Conservation (phyloP, 164 flowering plant species). For the Magnolia officinalis region DNA sequence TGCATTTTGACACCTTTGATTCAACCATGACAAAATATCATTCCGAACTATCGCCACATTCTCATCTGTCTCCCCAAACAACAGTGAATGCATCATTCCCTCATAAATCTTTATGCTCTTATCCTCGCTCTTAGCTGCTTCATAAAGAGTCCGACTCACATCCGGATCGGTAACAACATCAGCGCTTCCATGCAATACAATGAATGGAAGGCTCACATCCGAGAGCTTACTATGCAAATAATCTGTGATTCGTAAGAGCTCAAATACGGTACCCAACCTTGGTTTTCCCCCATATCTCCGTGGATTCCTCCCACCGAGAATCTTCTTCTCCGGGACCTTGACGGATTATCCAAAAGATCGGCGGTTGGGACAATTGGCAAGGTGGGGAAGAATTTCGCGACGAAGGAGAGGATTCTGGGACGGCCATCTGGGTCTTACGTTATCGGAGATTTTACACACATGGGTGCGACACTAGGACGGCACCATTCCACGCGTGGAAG, state of each 20-base stretch:
- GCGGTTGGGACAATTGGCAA: constrained; percentile 69
- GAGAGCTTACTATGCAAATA: constrained; percentile 32
- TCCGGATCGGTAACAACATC: constrained; percentile 83
- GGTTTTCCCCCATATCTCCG: constrained; percentile 68
- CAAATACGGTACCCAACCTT: constrained; percentile 71
- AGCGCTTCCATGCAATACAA: constrained; percentile 77
- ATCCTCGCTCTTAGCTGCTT: constrained; percentile 58
- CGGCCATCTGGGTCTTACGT: constrained; percentile 83
- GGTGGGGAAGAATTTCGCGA: constrained; percentile 62
- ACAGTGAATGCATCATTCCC: constrained; percentile 86
- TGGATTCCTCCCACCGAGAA: constrained; percentile 57
- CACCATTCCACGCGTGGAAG: constrained; percentile 43
- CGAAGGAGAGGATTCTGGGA: constrained; percentile 50
- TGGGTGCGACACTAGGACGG: constrained; percentile 73
- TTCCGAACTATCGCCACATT: constrained; percentile 53
- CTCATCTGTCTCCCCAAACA: constrained; percentile 85
- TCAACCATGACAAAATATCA: constrained; percentile 67
- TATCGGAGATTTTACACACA: constrained; percentile 83
- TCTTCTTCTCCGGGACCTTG: constrained; percentile 61
- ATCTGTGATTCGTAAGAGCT: constrained; percentile 67
- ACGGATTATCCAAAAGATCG: constrained; percentile 65
- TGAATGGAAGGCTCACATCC: constrained; percentile 65
- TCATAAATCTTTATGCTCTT: constrained; percentile 69
- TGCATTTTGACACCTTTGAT: constrained; percentile 31
- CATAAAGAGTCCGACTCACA: constrained; percentile 63